Evolutionary conservation across 768 basidiomycete species (phyloP).

Genomic region (Xanthoconium stramineum): DNA sequence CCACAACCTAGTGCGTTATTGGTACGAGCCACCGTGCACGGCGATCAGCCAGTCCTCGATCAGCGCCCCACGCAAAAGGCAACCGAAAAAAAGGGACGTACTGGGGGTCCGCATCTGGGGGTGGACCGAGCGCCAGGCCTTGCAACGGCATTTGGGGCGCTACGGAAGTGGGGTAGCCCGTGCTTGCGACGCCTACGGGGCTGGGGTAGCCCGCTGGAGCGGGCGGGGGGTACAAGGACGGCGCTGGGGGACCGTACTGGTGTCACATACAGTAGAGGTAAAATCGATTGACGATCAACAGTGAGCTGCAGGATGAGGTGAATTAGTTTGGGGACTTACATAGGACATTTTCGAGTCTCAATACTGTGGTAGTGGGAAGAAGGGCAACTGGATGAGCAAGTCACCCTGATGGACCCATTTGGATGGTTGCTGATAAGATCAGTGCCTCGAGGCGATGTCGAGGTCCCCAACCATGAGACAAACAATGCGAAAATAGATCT

Average conservation of each 20-base stretch:
- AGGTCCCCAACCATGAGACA: too few species aligned
- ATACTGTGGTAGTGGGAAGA: not conserved
- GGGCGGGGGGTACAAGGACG: constrained; percentile 5
- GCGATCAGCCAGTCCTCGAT: not conserved
- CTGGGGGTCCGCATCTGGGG: constrained; percentile 72
- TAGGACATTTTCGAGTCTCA: constrained; percentile 17
- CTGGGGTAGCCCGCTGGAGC: not conserved
- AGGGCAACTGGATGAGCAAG: not conserved
- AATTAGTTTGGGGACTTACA: constrained; percentile 9
- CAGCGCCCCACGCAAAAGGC: too few species aligned
- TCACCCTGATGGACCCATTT: not conserved
- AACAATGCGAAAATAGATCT: not conserved
- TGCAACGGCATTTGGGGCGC: too few species aligned
- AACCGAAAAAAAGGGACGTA: constrained; percentile 33
- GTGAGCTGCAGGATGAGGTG: not conserved
- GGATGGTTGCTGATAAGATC: not conserved
- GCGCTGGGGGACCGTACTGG: constrained; percentile 10
- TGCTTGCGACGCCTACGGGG: not conserved
- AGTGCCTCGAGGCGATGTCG: not conserved
- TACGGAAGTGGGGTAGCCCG: not conserved
- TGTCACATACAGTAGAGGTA: not conserved
- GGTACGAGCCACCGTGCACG: too few species aligned
- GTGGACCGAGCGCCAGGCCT: not conserved
- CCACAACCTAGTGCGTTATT: constrained; percentile 43
- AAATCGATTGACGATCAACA: not conserved